Evolutionary conservation across 2,329 filamentous ascomycete species (phyloP), one percentile per base, ranked within the genome.

Genomic region (Apiospora phragmitis): DNA sequence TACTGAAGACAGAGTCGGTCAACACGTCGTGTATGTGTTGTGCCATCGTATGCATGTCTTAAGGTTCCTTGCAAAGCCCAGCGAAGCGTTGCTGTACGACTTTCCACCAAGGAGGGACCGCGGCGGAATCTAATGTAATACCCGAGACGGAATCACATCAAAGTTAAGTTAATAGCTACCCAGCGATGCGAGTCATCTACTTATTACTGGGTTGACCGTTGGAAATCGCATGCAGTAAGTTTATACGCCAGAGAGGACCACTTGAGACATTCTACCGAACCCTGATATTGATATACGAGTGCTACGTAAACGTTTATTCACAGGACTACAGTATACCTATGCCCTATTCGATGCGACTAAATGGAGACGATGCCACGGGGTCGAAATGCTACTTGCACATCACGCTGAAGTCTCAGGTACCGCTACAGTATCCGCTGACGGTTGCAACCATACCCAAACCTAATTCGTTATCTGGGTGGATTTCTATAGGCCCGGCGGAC

Each of bases 161-260:
- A 62, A 62, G 55, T 38, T 38, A 62, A 62, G 32, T 32, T 62
- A 62, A 38, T 38, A 38, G 9, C 29, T n/a, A 55, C 49, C 49
- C 49, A 59, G 51, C 51, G 7, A 62, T 24, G 32, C 55, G 55
- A 62, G 55, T 62, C 55, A 62, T 62, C 55, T n/a, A 62, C n/a
- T n/a, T n/a, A n/a, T n/a, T n/a, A n/a, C 55, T n/a, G 32, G 55
- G 55, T 35, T 59, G 51, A 24, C 55, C 55, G 55, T 62, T 62
- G 55, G 9, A n/a, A 5, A 24, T 38, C 18, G 55, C 18, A 38
- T 38, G 32, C 55, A 62, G 55, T 38, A 38, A 38, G 32, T 38
- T 62, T 21, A 38, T 38, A 62, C 32, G 6, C 12, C 32, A 59
- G 29, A 35, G 51, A 47, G 18, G 29, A 11, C 32, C 16, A 21